phyloP scores from a whole-genome alignment of 768 basidiomycete species.

The Boletus bicolor region DNA sequence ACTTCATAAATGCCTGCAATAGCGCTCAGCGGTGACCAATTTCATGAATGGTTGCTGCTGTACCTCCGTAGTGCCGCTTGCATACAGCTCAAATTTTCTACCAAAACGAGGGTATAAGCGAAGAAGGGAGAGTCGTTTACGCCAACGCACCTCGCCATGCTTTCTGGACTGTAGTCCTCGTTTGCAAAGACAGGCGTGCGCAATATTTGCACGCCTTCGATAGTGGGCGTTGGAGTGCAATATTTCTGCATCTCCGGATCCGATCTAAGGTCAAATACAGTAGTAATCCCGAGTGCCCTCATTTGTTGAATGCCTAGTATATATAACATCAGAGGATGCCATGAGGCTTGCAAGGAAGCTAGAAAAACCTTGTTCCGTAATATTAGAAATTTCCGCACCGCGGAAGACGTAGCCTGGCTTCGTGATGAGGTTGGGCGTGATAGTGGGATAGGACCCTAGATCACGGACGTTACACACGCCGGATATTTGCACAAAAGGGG shows the following conservation, averaged over 20 bases:
- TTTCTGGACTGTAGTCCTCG: conserved; percentile 81
- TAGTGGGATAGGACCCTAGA: conserved; percentile 60
- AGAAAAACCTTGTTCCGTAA: conserved; percentile 63
- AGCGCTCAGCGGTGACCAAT: not conserved
- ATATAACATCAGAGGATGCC: conserved; percentile 1
- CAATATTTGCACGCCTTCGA: conserved; percentile 60
- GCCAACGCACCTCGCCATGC: conserved; percentile 75
- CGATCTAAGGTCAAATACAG: conserved; percentile 75
- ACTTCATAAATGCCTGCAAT: conserved; percentile 69
- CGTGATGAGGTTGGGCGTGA: conserved; percentile 47
- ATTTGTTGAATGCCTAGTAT: conserved; percentile 54
- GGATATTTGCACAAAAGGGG: conserved; percentile 66
- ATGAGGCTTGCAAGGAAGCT: not conserved
- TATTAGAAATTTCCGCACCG: conserved; percentile 67
- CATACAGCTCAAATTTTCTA: conserved; percentile 56
- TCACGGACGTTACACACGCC: conserved; percentile 78
- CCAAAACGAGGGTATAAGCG: conserved; percentile 11
- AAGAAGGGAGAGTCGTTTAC: not conserved
- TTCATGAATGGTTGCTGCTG: not conserved
- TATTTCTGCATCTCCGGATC: conserved; percentile 79
- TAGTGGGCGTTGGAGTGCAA: conserved; percentile 56
- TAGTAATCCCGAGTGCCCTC: conserved; percentile 58
- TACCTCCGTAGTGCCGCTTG: conserved; percentile 78
- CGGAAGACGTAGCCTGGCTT: conserved; percentile 60
- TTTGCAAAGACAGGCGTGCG: conserved; percentile 62